Base-by-base conservation (phyloP, 805 yeast species). In the Lipomyces yamadae region DNA sequence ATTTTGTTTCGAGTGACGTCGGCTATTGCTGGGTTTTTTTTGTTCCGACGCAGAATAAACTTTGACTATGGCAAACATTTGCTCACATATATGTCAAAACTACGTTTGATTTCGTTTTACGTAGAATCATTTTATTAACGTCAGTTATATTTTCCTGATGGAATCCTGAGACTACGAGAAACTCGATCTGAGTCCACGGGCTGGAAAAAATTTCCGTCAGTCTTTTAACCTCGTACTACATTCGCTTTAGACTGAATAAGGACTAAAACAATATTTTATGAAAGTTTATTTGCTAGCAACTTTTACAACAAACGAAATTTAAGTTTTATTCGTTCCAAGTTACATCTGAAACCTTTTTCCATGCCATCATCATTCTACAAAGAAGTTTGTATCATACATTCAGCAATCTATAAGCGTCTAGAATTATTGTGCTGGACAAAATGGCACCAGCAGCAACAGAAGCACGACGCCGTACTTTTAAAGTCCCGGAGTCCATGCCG, bases 401-500 rank as follows among this genome's bases (percentile, higher is more conserved):
- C 18, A 24, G 13, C 39, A 37, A 1, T 42, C 15, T 42, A 15
- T 11, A 42, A 10, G 32, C 48, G 3, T 32, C 52, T 32, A 29
- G 50, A 24, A 24, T 35, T n/a, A 13, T 57, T 57, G 32, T 57
- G 11, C 52, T 11, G 29, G 30, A n/a, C 6, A 60, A 4, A 39
- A 62, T 57, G 65, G 30, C 32, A 4, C 11, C 33, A 30, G 35
- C 32, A 24, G 29, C 54, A 10, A n/a, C 48, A 11, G 50, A 32
- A 18, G 39, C 32, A 54, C 5, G 59, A 29, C 37, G 34, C 18
- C 4, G 60, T 24, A 8, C 58, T 33, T 67, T 67, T 52, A 56
- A 45, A 32, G 63, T 67, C 8, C 70, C 68, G 2, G 62, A 53
- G 42, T 56, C 70, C 7, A 61, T 67, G 66, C 70, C 70, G 3